Evolutionary conservation across 2,329 filamentous ascomycete genomes (phyloP).

Genomic region (Colletotrichum cordylinicola): DNA sequence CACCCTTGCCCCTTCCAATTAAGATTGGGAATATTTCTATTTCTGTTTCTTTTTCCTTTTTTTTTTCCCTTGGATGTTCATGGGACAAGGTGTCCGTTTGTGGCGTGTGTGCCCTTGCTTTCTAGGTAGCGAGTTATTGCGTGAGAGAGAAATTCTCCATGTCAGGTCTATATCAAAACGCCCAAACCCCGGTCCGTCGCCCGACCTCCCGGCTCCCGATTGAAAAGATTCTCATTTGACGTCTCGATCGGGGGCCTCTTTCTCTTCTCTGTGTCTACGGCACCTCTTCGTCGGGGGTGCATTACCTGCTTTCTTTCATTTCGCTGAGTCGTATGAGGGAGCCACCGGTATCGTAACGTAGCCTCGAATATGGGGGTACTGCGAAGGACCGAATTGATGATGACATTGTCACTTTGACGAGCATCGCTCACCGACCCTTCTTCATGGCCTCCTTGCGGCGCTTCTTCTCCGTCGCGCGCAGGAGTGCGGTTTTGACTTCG

Average conservation of each 20-base stretch:
- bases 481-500: constrained; percentile 77
- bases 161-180: not conserved
- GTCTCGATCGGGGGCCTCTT: not conserved
- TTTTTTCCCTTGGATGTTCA: not conserved
- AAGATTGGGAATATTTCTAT: not conserved
- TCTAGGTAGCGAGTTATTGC: not conserved
- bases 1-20: not conserved
- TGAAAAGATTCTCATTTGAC: not conserved
- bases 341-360: not conserved
- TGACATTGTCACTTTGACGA: not conserved
- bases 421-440: constrained; percentile 43
- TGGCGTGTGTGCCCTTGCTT: not conserved
- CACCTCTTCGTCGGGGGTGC: not conserved
- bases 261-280: not conserved
- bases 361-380: not conserved
- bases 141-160: not conserved
- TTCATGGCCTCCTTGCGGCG: constrained; percentile 64
- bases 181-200: not conserved
- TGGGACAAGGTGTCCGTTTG: not conserved
- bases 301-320: not conserved
- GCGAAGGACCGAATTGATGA: not conserved
- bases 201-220: not conserved
- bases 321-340: not conserved
- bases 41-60: not conserved
- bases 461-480: constrained; percentile 64